Evolutionary conservation across 805 yeast species (phyloP).

Genomic region (Isabelozyma gotoi): DNA sequence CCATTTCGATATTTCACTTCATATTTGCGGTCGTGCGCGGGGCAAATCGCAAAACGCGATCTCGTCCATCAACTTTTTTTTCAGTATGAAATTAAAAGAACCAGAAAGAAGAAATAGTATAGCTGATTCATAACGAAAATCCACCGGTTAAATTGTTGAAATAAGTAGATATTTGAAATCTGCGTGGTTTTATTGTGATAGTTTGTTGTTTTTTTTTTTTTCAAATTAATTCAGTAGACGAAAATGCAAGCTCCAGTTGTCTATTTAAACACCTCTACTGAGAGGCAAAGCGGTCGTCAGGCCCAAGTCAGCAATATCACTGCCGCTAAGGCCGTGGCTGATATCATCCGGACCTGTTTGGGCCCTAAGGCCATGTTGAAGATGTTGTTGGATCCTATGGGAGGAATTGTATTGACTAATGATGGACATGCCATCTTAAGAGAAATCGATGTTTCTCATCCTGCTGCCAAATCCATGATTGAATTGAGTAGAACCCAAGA

Average conservation of each 20-base stretch:
- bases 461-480: constrained; percentile 98
- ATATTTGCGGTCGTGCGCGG: background rate
- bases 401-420: constrained; percentile 93
- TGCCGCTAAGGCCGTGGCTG: constrained; percentile 99
- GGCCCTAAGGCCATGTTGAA: constrained; percentile 99
- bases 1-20: too few relatives aligned
- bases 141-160: background rate
- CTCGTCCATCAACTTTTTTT: background rate
- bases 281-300: constrained; percentile 93
- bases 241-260: constrained; percentile 50
- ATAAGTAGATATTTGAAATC: background rate
- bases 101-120: background rate
- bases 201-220: too few relatives aligned
- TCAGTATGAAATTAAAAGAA: too few relatives aligned
- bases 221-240: background rate
- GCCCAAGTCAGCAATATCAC: constrained; percentile 97
- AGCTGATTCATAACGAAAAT: background rate
- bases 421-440: constrained; percentile 98
- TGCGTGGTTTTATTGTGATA: background rate
- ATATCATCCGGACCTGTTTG: constrained; percentile 93
- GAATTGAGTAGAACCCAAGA: constrained; percentile 96
- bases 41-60: background rate
- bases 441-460: constrained; percentile 96
- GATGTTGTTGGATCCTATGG: constrained; percentile 96
- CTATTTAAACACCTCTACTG: constrained; percentile 71